Conservation (phyloP, 179 eudicot genomes). For the Heliamphora pulchella region DNA sequence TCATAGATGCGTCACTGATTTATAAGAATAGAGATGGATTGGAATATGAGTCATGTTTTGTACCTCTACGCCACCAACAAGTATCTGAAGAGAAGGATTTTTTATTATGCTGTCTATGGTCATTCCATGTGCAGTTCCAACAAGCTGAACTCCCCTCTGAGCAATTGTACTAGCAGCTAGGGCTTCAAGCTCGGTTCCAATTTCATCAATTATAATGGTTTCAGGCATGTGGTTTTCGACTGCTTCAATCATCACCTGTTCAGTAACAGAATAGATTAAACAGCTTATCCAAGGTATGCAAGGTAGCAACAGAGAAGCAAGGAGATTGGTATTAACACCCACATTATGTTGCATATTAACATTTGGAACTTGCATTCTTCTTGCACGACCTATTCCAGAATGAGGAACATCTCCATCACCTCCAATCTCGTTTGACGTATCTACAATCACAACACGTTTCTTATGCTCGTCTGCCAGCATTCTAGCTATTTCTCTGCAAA, state of each 20-base stretch:
- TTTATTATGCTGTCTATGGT: slow-evolving; percentile 85
- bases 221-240: slow-evolving; percentile 98
- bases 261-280: slow-evolving; percentile 11
- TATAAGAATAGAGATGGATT: neutral
- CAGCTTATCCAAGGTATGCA: neutral
- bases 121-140: slow-evolving; percentile 95
- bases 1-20: too few relatives aligned
- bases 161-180: slow-evolving; percentile 97
- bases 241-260: slow-evolving; percentile 96
- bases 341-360: slow-evolving; percentile 94
- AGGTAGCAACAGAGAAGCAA: slow-evolving; percentile 11
- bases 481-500: slow-evolving; percentile 79
- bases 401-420: slow-evolving; percentile 99
- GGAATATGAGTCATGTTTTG: neutral
- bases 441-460: slow-evolving; percentile 89
- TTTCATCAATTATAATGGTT: slow-evolving; percentile 94
- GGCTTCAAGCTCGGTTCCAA: slow-evolving; percentile 97
- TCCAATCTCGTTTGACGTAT: slow-evolving; percentile 97
- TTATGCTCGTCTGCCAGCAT: slow-evolving; percentile 84
- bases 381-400: slow-evolving; percentile 90
- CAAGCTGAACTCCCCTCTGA: slow-evolving; percentile 99
- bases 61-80: slow-evolving; percentile 98
- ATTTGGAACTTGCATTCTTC: slow-evolving; percentile 99
- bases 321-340: slow-evolving; percentile 22
- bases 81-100: slow-evolving; percentile 86